A percentile compares a stretch with the other conserved stretches of the same genome.
Conservation (phyloP, 164 flowering plant genomes). For the Sedum album region DNA sequence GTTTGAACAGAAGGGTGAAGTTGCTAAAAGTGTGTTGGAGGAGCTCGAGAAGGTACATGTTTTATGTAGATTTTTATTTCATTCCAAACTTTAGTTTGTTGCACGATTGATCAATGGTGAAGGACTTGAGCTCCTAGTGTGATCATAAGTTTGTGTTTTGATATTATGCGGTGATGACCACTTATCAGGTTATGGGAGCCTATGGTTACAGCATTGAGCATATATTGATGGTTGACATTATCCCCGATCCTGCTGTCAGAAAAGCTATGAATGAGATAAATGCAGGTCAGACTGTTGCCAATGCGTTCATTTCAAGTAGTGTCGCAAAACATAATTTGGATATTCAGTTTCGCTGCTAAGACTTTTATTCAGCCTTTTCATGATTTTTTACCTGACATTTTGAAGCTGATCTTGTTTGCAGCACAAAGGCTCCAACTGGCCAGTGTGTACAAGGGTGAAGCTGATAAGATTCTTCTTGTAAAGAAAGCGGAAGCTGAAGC, state of each 20-base stretch:
- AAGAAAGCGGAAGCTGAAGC: constrained; percentile 97
- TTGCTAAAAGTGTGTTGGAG: constrained; percentile 79
- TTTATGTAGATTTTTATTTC: neutral
- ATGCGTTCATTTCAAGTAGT: neutral
- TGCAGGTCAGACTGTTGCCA: constrained; percentile 51
- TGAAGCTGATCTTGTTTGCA: neutral
- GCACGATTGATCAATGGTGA: no score
- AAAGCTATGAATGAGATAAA: constrained; percentile 99
- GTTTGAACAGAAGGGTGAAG: constrained; percentile 92
- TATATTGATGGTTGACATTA: constrained; percentile 93
- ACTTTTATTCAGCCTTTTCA: neutral
- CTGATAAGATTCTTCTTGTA: constrained; percentile 82
- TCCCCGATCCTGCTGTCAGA: constrained; percentile 88
- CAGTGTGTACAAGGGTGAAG: constrained; percentile 94
- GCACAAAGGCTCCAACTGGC: constrained; percentile 72
- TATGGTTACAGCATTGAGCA: constrained; percentile 98
- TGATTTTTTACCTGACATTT: neutral
- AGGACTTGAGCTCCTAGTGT: no score
- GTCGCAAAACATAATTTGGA: neutral
- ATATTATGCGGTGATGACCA: neutral
- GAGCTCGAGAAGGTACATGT: constrained; percentile 96
- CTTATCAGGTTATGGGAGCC: constrained; percentile 84
- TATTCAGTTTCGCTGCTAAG: neutral
- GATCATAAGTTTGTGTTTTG: no score
- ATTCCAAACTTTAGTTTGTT: no score